Evolutionary conservation across 225 moss, liverwort and hornwort genomes (phyloP).

Genomic region (Antitrichia curtipendula): DNA sequence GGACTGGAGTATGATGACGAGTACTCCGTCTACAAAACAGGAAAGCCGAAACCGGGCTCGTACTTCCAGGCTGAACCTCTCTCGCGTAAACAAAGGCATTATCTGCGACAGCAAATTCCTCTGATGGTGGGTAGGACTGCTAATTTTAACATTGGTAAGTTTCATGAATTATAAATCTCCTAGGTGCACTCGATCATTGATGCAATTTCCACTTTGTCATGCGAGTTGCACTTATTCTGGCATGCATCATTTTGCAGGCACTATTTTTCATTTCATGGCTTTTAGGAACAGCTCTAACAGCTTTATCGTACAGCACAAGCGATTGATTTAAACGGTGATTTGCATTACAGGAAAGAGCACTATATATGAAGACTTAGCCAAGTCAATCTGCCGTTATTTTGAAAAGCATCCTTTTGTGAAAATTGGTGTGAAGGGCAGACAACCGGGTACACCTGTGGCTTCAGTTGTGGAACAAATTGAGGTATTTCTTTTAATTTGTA

Average conservation of each 20-base stretch:
- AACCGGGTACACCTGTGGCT: constrained; percentile 65
- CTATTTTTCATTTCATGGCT: not conserved
- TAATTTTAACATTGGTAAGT: constrained; percentile 83
- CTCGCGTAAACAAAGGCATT: constrained; percentile 54
- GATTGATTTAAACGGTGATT: not conserved
- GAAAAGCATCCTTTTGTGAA: constrained; percentile 71
- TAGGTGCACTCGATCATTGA: not conserved
- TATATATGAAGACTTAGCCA: constrained; percentile 68
- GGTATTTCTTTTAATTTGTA: constrained; percentile 10
- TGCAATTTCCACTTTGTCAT: not conserved
- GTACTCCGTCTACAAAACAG: not conserved
- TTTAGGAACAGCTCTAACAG: not conserved
- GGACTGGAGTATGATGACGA: constrained; percentile 6
- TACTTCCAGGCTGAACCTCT: constrained; percentile 77
- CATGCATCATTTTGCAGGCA: not conserved
- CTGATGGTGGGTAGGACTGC: constrained; percentile 62
- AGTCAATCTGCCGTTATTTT: constrained; percentile 63
- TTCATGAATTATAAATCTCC: not conserved
- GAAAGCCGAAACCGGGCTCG: constrained; percentile 12
- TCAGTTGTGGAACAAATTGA: constrained; percentile 70
- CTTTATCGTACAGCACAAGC: not conserved
- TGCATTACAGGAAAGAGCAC: constrained; percentile 61
- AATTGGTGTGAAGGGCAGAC: constrained; percentile 84
- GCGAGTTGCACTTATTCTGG: not conserved
- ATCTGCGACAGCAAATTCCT: constrained; percentile 63